These are phyloP conservation scores for Talaromyces marneffei DNA, from an alignment of 2,329 filamentous ascomycete genomes.

Conservation along the genomic window DNA sequence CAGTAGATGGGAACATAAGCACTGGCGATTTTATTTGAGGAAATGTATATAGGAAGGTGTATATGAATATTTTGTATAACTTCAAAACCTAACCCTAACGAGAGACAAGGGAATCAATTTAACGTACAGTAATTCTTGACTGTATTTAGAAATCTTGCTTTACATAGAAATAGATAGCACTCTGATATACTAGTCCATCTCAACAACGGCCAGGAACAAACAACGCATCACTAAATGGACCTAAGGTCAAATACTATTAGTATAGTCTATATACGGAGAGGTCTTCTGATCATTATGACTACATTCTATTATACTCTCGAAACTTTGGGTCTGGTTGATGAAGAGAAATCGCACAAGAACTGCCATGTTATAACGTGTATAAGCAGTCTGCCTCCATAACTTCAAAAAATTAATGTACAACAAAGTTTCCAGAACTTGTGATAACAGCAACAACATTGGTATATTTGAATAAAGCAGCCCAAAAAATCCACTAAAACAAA, in stretches of 20 bases:
- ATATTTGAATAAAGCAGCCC: background rate
- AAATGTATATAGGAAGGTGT: background rate
- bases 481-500: background rate
- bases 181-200: too few relatives aligned
- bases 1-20: constrained; percentile 20
- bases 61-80: background rate
- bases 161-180: background rate
- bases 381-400: too few relatives aligned
- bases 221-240: too few relatives aligned
- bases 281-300: too few relatives aligned
- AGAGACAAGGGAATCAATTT: too few relatives aligned
- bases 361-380: background rate
- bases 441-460: background rate
- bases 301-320: too few relatives aligned
- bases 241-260: background rate
- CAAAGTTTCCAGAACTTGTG: background rate
- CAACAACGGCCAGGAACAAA: too few relatives aligned
- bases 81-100: too few relatives aligned
- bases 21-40: background rate
- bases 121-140: background rate
- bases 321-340: too few relatives aligned
- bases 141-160: background rate
- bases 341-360: too few relatives aligned
- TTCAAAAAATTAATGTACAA: constrained; percentile 1
- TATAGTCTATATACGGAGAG: too few relatives aligned